phyloP scores from a whole-genome alignment of 2,329 filamentous ascomycete genomes.

The Aspergillus candidus region DNA sequence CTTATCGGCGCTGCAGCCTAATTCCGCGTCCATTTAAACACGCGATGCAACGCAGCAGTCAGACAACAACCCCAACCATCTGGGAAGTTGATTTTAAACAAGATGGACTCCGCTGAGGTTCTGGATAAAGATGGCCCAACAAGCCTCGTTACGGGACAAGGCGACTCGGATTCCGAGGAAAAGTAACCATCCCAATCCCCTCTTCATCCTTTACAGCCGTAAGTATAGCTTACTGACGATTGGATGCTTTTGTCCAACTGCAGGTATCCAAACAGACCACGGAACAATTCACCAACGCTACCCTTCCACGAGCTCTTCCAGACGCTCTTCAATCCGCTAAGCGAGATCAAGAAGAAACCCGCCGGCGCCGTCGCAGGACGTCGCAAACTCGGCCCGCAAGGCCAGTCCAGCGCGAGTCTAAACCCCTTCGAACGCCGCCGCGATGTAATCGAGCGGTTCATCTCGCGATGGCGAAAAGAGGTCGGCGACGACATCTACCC shows the following conservation, averaged over 20 bases:
- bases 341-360: slow-evolving; percentile 69
- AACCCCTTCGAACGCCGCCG: slow-evolving; percentile 72
- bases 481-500: slow-evolving; percentile 93
- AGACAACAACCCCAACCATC: too few relatives aligned
- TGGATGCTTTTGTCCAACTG: background rate
- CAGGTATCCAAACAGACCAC: slow-evolving; percentile 75
- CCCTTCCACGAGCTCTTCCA: slow-evolving; percentile 74
- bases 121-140: slow-evolving; percentile 11
- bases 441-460: slow-evolving; percentile 78
- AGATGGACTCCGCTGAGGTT: slow-evolving; percentile 27
- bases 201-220: background rate
- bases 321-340: slow-evolving; percentile 73
- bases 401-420: slow-evolving; percentile 42
- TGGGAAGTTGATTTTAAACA: background rate
- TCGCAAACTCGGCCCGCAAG: slow-evolving; percentile 55
- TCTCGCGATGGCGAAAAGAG: slow-evolving; percentile 76
- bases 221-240: slow-evolving; percentile 6
- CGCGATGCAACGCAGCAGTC: too few relatives aligned
- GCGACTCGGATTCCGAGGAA: slow-evolving; percentile 24
- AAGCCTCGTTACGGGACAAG: slow-evolving; percentile 12
- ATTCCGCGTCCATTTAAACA: slow-evolving; percentile 1
- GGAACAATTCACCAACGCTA: slow-evolving; percentile 71
- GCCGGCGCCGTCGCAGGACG: slow-evolving; percentile 50
- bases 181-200: slow-evolving; percentile 18
- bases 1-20: slow-evolving; percentile 26